Base-by-base conservation (phyloP, 208 protist genomes). In the Trypanosomatidae sp. region DNA sequence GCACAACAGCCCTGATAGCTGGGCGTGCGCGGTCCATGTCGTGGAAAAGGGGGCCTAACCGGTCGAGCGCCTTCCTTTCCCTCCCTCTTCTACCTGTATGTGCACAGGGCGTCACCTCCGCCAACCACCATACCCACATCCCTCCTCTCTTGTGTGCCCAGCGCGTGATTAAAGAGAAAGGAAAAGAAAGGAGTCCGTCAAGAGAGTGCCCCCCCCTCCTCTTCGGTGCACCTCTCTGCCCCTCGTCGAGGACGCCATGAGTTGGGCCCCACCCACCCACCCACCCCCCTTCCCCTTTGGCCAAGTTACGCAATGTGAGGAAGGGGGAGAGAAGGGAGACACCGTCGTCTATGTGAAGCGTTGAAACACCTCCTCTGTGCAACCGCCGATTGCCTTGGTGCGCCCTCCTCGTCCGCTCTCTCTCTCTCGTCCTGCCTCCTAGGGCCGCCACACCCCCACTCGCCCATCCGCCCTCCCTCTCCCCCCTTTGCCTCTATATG, bases 1-100 rank as follows among this genome's bases (percentile, higher is more conserved):
- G 62, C 47, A 58, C 69, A 73, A 46, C 67, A 73, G 74, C 47
- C 44, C 55, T 39, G 41, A 19, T 43, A 17, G 7, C 25, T 25
- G 53, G 2, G 10, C n/a, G n/a, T 8, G 53, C 12, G 53, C 53
- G 25, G 25, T 0, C 53, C 25, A 17, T 25, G 25, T 13, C 53
- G 15, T 33, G 58, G 2, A 64, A 30, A 22, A 43, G 7, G 17
- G 17, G 33, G 15, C 17, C 56, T 62, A 25, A 6, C 12, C 39
- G 6, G 33, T 41, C 6, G 4, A 22, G 17, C 0, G 30, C 25
- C 41, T 33, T 62, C 17, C 13, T 41, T 62, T 19, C 2, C 33
- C 33, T 12, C 30, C 1, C 13, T 41, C 60, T 52, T 53, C 47
- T 67, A 19, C 39, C 8, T 46, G 19, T 66, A 22, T 66, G 41